A percentile compares a stretch with the other conserved stretches of the same genome.
Evolutionary conservation across 352 stramenopile species (phyloP).

Genomic region (Nothophytophthora sp.): DNA sequence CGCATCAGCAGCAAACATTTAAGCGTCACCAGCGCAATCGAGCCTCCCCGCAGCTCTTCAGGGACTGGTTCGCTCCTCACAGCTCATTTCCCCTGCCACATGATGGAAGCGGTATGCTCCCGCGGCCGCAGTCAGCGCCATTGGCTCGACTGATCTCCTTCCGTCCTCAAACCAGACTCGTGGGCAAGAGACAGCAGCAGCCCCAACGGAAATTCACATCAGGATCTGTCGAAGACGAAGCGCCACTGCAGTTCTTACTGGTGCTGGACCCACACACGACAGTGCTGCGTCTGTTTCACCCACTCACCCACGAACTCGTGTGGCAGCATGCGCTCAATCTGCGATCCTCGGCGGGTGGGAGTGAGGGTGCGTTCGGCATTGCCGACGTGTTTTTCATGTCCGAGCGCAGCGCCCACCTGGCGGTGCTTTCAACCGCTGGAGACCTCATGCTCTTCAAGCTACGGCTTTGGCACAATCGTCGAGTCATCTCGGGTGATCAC

Average conservation of each 20-base stretch:
- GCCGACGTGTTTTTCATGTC: constrained; percentile 25
- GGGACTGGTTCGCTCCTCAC: constrained; percentile 25
- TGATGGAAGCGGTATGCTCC: neutral
- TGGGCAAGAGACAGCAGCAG: constrained; percentile 14
- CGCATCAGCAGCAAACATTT: too few species aligned
- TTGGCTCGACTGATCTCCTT: constrained; percentile 25
- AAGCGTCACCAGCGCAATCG: neutral
- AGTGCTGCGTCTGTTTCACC: constrained; percentile 24
- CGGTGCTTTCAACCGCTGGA: constrained; percentile 20
- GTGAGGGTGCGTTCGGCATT: constrained; percentile 3
- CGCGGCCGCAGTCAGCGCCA: neutral
- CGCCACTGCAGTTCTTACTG: constrained; percentile 27
- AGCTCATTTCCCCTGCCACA: neutral
- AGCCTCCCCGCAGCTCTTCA: constrained; percentile 18
- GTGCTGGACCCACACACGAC: constrained; percentile 24
- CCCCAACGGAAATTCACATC: constrained; percentile 1
- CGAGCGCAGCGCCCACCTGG: constrained; percentile 20
- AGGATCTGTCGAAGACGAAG: neutral
- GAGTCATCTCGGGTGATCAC: constrained; percentile 22
- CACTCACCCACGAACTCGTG: constrained; percentile 20
- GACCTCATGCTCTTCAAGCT: constrained; percentile 26
- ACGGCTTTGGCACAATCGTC: constrained; percentile 27
- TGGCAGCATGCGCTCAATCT: constrained; percentile 27
- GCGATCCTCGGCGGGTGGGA: constrained; percentile 1
- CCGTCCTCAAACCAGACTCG: constrained; percentile 9